Base-by-base conservation (phyloP, 1,139 yeast species). In the Yamadazyma mexicana region DNA sequence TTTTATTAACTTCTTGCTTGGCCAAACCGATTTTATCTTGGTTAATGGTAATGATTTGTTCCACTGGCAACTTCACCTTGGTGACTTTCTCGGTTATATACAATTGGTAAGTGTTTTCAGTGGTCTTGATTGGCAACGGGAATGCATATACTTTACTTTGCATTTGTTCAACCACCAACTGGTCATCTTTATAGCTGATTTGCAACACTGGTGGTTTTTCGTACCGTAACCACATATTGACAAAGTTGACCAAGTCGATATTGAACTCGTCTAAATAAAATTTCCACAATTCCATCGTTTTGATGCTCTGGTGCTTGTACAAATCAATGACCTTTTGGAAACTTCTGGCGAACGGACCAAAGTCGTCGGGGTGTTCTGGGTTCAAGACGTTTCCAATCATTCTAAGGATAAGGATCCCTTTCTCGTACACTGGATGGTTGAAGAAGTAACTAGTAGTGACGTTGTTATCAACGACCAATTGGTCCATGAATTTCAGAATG, bases 341-440 rank as follows among this genome's bases (percentile, higher is more conserved):
- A 1, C 72, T 68, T 11, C 46, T 38, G 33, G 69, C 62, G 38
- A 58, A 43, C 1, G 22, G 25, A 8, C 36, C 43, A 18, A 39
- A 59, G 39, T 62, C 58, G 26, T 56, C 56, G 5, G 46, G 46
- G 2, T 43, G 40, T 10, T 42, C 45, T 2, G 46, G 46, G 18
- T 33, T 24, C 37, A 77, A 62, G 30, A 75, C 48, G 37, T 71
- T 64, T 16, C 73, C 76, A 30, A 84, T 54, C 75, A 79, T 77
- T 58, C 84, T 69, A 33, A 84, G 50, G 16, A 83, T 56, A 15
- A 73, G 66, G 38, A 84, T 77, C 16, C 91, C 92, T 56, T 82
- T 83, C 38, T 79, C 79, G 51, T 84, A 85, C 1, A 81, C 65
- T 42, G 70, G 67, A 24, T 72, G 73, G 40, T 77, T 71, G 56